Percentiles rank a stretch among this genome's conserved stretches.
Evolutionary conservation across 2,329 filamentous ascomycete genomes (phyloP).

Genomic region (Penicillium sp.): DNA sequence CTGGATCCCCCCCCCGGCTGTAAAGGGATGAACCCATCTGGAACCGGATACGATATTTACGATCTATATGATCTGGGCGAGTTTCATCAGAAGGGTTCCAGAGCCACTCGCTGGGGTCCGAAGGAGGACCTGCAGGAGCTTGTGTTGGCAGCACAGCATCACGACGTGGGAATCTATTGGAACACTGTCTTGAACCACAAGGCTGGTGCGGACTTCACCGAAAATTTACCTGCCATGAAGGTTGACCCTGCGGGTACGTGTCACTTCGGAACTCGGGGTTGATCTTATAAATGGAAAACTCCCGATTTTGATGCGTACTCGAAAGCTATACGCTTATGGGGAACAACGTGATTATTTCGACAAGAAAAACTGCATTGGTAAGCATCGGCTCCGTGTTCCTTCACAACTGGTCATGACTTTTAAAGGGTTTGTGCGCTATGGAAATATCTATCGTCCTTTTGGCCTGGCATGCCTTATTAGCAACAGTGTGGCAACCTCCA

Average conservation of each 20-base stretch:
- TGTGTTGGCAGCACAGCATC: conserved; percentile 49
- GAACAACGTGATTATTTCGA: conserved; percentile 65
- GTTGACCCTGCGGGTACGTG: conserved; percentile 54
- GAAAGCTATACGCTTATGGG: conserved; percentile 67
- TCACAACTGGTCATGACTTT: neutral
- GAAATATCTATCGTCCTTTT: conserved; percentile 49
- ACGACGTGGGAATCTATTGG: conserved; percentile 62
- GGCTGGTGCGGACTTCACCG: conserved; percentile 64
- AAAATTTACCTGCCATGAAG: conserved; percentile 62
- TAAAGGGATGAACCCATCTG: conserved; percentile 60
- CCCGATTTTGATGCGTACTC: conserved; percentile 60
- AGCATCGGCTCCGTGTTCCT: neutral
- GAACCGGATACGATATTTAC: conserved; percentile 69
- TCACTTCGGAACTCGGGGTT: conserved; percentile 37
- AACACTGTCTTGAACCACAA: conserved; percentile 73
- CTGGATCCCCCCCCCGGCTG: conserved; percentile 73
- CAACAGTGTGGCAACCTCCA: conserved; percentile 49
- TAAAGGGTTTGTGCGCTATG: conserved; percentile 52
- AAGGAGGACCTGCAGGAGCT: conserved; percentile 60
- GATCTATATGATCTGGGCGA: conserved; percentile 70
- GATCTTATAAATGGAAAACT: conserved; percentile 59
- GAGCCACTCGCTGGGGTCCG: conserved; percentile 68
- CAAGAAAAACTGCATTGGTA: conserved; percentile 59
- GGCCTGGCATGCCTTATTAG: conserved; percentile 60
- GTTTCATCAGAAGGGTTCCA: conserved; percentile 66